A percentile compares a stretch with the other conserved stretches of the same genome.
Evolutionary conservation across 257 asterid genomes (phyloP).

Genomic region (Paraleonurus japonicus): DNA sequence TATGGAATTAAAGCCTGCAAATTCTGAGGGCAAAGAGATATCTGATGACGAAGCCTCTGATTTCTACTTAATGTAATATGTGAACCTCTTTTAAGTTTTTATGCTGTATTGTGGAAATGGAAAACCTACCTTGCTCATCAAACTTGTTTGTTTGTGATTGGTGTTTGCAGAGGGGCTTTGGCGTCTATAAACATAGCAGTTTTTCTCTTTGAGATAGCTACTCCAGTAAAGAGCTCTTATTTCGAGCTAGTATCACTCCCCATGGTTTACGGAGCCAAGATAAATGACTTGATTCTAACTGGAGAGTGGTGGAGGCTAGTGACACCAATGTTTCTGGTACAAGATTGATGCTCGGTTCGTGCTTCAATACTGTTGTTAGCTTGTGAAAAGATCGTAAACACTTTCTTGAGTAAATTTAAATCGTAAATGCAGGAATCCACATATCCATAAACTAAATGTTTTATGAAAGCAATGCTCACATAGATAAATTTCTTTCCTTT

Average conservation of each 20-base stretch:
- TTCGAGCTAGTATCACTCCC: conserved; percentile 69
- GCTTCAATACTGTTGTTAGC: conserved; percentile 45
- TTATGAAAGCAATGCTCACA: conserved; percentile 16
- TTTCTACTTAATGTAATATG: conserved; percentile 64
- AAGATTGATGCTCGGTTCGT: conserved; percentile 67
- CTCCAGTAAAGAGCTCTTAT: conserved; percentile 64
- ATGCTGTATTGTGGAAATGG: not conserved
- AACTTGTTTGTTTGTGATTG: conserved; percentile 12
- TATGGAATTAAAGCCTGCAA: conserved; percentile 37
- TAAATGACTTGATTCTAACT: conserved; percentile 62
- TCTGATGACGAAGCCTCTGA: conserved; percentile 50
- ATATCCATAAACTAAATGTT: not conserved
- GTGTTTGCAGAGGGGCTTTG: conserved; percentile 58
- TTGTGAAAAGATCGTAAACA: conserved; percentile 10
- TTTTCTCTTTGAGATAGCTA: conserved; percentile 74
- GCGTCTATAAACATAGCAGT: conserved; percentile 77
- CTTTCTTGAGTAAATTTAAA: not conserved
- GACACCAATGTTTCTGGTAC: conserved; percentile 98
- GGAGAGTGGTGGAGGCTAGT: conserved; percentile 98
- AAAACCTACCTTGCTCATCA: not conserved
- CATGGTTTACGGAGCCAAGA: conserved; percentile 74
- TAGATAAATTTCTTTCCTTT: conserved; percentile 7
- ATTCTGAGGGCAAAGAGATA: conserved; percentile 21
- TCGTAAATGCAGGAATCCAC: not conserved
- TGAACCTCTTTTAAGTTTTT: not conserved